Conservation (phyloP, 768 basidiomycete genomes). For the Leccinum broughii region DNA sequence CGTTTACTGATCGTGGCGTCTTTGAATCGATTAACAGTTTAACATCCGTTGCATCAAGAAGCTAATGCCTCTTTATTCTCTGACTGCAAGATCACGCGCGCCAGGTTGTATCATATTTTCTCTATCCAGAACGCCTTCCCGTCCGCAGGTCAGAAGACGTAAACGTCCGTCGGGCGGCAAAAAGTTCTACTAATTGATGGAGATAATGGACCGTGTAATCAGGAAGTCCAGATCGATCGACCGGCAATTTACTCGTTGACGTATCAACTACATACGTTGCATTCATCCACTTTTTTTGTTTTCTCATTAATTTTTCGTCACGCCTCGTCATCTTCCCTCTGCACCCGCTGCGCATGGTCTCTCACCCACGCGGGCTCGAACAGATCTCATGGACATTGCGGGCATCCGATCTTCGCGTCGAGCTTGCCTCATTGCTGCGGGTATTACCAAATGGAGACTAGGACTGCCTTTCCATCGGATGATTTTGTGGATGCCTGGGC, state of each 20-base stretch:
- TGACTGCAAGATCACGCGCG: conserved; percentile 2
- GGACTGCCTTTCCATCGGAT: not conserved
- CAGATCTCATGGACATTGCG: not conserved
- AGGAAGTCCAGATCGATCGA: not conserved
- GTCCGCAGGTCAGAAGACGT: conserved; percentile 20
- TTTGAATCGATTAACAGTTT: conserved; percentile 4
- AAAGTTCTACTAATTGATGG: conserved; percentile 6
- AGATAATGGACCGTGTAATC: not conserved
- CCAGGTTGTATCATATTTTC: not conserved
- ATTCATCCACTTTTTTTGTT: not conserved
- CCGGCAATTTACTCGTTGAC: conserved; percentile 1
- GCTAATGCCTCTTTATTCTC: not conserved
- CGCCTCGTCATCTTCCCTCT: not conserved
- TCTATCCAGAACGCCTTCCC: conserved; percentile 7
- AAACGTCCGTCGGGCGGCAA: conserved; percentile 7
- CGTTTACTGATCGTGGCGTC: conserved; percentile 11
- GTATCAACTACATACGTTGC: conserved; percentile 6
- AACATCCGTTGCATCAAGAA: conserved; percentile 1
- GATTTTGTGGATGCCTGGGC: not conserved
- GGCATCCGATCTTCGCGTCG: not conserved
- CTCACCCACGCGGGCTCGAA: not conserved
- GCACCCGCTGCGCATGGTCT: not conserved
- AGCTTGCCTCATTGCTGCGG: not conserved
- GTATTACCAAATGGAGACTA: conserved; percentile 1
- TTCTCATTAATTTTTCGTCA: not conserved